phyloP scores from a whole-genome alignment of 352 stramenopile genomes.

The Saprolegnia diclina region DNA sequence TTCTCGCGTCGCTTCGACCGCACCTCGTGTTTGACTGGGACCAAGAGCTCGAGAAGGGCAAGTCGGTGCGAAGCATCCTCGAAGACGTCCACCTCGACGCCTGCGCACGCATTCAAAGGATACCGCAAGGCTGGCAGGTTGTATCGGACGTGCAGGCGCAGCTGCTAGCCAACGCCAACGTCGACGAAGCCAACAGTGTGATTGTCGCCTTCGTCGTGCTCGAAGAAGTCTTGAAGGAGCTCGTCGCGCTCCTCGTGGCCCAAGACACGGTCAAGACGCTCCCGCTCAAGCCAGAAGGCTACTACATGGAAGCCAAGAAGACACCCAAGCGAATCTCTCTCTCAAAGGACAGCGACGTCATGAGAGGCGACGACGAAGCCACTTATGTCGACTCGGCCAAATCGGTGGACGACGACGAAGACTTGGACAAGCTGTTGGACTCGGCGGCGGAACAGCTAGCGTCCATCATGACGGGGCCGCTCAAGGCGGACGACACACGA shows the following conservation, averaged over 20 bases:
- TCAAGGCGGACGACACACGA: neutral
- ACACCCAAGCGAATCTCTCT: neutral
- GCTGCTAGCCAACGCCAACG: slow-evolving; percentile 64
- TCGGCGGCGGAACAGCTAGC: slow-evolving; percentile 10
- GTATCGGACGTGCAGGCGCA: slow-evolving; percentile 53
- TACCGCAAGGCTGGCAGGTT: slow-evolving; percentile 44
- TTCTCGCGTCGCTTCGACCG: slow-evolving; percentile 45
- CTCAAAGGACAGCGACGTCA: neutral
- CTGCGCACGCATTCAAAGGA: slow-evolving; percentile 46
- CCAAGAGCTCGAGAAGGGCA: slow-evolving; percentile 28
- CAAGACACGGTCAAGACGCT: slow-evolving; percentile 64
- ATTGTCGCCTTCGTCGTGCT: slow-evolving; percentile 73
- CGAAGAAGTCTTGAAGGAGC: slow-evolving; percentile 81
- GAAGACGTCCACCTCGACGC: slow-evolving; percentile 75
- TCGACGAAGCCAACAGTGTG: slow-evolving; percentile 55
- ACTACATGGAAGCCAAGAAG: slow-evolving; percentile 49
- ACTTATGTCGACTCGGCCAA: neutral
- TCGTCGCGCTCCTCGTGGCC: slow-evolving; percentile 74
- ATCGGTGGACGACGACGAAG: neutral
- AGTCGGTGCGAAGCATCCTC: slow-evolving; percentile 64
- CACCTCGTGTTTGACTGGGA: slow-evolving; percentile 25
- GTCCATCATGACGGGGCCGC: slow-evolving; percentile 14
- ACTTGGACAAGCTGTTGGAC: slow-evolving; percentile 18
- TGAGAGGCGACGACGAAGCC: neutral
- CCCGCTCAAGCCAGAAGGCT: slow-evolving; percentile 73